These are phyloP conservation scores for Zygotorulaspora danielsina DNA, from an alignment of 805 yeast genomes.

Conservation along the genomic window DNA sequence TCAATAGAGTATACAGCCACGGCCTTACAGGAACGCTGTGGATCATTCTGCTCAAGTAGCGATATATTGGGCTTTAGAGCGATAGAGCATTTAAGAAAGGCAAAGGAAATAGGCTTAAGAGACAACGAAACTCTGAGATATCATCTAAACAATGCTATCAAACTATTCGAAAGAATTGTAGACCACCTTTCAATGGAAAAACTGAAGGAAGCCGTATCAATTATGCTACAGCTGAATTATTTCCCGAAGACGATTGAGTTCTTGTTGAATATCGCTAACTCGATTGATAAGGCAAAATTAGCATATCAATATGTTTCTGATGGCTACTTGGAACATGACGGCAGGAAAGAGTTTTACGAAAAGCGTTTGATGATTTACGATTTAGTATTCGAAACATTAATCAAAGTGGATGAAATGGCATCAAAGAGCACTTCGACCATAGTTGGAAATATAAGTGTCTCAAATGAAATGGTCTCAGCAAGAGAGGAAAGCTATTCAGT, in stretches of 20 bases:
- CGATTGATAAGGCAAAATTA: constrained; percentile 56
- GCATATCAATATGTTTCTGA: constrained; percentile 55
- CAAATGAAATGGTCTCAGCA: constrained; percentile 46
- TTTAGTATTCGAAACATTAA: constrained; percentile 68
- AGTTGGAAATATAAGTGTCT: constrained; percentile 15
- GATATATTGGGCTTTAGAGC: constrained; percentile 94
- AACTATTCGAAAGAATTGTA: constrained; percentile 72
- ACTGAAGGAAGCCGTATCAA: constrained; percentile 71
- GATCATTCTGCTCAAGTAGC: constrained; percentile 87
- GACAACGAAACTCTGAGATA: constrained; percentile 70
- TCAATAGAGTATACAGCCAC: constrained; percentile 87
- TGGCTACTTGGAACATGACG: constrained; percentile 47
- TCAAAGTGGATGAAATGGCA: constrained; percentile 64
- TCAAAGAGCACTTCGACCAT: constrained; percentile 33
- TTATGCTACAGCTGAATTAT: constrained; percentile 72
- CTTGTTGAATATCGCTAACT: constrained; percentile 68
- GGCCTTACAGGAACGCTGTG: constrained; percentile 86
- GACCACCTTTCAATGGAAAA: constrained; percentile 74
- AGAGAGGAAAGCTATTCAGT: constrained; percentile 70
- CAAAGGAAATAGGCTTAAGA: constrained; percentile 65
- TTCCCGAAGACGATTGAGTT: constrained; percentile 84
- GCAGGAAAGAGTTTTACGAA: constrained; percentile 47
- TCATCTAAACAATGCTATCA: constrained; percentile 66
- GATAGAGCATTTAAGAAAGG: constrained; percentile 82
- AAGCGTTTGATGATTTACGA: constrained; percentile 60